These are phyloP conservation scores for Stachybotrys chartarum DNA, from an alignment of 2,329 filamentous ascomycete species.

Conservation along the genomic window DNA sequence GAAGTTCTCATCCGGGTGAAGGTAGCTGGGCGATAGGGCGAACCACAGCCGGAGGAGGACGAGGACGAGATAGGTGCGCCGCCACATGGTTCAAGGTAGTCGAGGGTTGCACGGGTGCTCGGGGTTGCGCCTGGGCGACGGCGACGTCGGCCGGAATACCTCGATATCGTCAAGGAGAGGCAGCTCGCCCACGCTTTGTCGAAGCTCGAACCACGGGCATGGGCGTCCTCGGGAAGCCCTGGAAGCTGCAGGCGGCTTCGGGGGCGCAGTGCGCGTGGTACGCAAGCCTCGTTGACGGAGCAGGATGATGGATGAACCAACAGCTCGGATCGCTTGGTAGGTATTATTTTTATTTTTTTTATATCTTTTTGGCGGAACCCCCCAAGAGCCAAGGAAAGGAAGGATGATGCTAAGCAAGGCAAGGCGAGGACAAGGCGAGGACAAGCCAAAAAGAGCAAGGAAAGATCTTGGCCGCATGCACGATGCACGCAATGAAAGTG, in stretches of 20 bases:
- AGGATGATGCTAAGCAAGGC: background rate
- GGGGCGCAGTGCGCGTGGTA: background rate
- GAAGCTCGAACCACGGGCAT: background rate
- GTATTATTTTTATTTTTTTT: too few relatives aligned
- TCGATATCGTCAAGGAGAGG: background rate
- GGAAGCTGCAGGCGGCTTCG: background rate
- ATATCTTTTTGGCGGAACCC: background rate
- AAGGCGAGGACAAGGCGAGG: background rate
- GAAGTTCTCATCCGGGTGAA: slow-evolving; percentile 98
- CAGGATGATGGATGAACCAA: background rate
- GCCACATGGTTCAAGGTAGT: slow-evolving; percentile 61
- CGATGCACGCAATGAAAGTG: too few relatives aligned
- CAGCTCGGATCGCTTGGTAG: too few relatives aligned
- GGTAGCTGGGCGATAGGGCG: slow-evolving; percentile 87
- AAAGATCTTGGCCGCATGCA: too few relatives aligned
- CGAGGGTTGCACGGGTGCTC: background rate
- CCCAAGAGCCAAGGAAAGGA: background rate
- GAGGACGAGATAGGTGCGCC: slow-evolving; percentile 79
- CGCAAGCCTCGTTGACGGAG: background rate
- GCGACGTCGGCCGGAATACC: background rate
- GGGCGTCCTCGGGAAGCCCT: background rate
- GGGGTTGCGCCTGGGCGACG: background rate
- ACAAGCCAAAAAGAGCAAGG: background rate
- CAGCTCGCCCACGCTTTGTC: background rate
- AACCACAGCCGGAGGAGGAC: slow-evolving; percentile 88